Evolutionary conservation across 2,329 filamentous ascomycete genomes (phyloP), one percentile per base, ranked within the genome.

Genomic region (Coniochaeta sp.): DNA sequence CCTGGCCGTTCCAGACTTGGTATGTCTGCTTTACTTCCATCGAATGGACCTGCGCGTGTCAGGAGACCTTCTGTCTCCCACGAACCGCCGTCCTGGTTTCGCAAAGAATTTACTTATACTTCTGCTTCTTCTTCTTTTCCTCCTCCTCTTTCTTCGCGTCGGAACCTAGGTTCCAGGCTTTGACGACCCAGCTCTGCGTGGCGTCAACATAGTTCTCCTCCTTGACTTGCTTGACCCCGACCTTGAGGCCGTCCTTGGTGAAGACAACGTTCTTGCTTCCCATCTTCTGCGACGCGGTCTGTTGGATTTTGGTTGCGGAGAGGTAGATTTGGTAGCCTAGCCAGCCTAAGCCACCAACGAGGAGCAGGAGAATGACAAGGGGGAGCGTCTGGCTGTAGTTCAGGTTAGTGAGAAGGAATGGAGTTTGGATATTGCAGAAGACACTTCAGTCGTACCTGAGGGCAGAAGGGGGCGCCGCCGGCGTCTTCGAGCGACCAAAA

Each of bases 211-310:
- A 90, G 55, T 82, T 83, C 75, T 92, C 89, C 59, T 83, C 81
- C 65, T 81, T 80, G 57, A 89, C 73, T 62, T 90, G 80, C 74
- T 87, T 89, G 62, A 93, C 82, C 56, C 86, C 86, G 52, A 93
- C 88, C 62, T 84, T 83, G 62, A 90, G 75, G 59, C 89, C 89
- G 60, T 91, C 89, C 71, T 89, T 90, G 42, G 86, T 88, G 73
- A 91, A 89, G 44, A 85, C 79, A 60, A 93, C 83, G 71, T 92
- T 89, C 77, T 89, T 89, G 75, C 85, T 85, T 71, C 87, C 85
- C 83, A 92, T 89, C 69, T 85, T 85, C 73, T 88, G 80, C 56
- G 81, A 83, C 55, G 89, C 88, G 61, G 83, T 80, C 62, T 84
- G 78, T 62, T 84, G 81, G 67, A 93, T 86, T 72, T 89, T 81